Evolutionary conservation across 768 basidiomycete genomes (phyloP).

Genomic region (Pleurotus citrinopileatus): DNA sequence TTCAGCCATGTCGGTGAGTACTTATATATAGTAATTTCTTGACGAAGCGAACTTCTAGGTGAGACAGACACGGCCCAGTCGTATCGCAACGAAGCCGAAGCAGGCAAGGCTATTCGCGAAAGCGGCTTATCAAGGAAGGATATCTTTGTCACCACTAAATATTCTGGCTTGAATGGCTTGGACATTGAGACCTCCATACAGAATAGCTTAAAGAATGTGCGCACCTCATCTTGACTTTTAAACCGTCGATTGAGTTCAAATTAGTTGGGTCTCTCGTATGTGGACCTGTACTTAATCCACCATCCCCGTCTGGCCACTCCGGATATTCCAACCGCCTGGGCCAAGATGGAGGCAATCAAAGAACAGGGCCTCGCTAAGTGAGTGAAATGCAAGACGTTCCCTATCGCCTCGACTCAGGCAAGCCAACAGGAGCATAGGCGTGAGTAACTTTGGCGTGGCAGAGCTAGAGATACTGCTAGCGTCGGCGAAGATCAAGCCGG

Average conservation of each 20-base stretch:
- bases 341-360: conserved; percentile 57
- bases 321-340: conserved; percentile 63
- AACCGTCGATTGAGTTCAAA: background rate
- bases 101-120: conserved; percentile 49
- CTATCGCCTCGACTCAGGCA: no score
- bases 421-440: conserved; percentile 73
- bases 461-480: conserved; percentile 53
- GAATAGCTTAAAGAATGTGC: conserved; percentile 54
- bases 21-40: background rate
- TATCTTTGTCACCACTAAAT: conserved; percentile 67
- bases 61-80: conserved; percentile 54
- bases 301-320: conserved; percentile 48
- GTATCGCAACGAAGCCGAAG: conserved; percentile 61
- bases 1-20: conserved; percentile 59
- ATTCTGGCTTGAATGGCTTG: conserved; percentile 46
- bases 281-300: conserved; percentile 75
- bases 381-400: conserved; percentile 7
- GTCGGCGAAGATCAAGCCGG: conserved; percentile 62
- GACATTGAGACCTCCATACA: conserved; percentile 54
- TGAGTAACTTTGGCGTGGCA: conserved; percentile 61
- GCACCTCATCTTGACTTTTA: conserved; percentile 14
- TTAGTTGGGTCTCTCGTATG: conserved; percentile 28
- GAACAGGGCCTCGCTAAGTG: conserved; percentile 58
- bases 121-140: conserved; percentile 55
- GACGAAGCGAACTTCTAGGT: background rate